phyloP scores from a whole-genome alignment of 2,329 filamentous ascomycete genomes.

The Lomentospora prolificans region DNA sequence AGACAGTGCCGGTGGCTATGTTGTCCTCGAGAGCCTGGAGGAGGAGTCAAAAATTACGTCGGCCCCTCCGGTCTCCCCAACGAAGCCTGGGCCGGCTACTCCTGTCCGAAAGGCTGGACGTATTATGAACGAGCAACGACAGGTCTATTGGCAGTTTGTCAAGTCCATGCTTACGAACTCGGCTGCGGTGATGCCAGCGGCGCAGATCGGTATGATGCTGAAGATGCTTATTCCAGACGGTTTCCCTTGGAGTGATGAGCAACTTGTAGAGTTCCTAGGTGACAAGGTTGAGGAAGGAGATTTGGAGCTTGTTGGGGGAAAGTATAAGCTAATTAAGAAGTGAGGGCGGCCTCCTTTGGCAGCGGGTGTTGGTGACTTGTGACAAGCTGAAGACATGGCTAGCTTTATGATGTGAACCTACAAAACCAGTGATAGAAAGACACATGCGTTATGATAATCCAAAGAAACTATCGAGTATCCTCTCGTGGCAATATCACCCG shows the following conservation, averaged over 20 bases:
- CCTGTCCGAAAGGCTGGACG: conserved; percentile 4
- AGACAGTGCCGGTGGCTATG: conserved; percentile 42
- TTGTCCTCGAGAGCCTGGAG: conserved; percentile 57
- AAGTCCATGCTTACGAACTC: conserved; percentile 92
- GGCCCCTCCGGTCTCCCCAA: conserved; percentile 19
- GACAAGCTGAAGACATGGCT: background rate
- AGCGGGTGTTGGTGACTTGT: background rate
- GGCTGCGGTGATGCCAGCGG: conserved; percentile 66
- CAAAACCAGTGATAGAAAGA: too few species aligned
- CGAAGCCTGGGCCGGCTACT: conserved; percentile 13
- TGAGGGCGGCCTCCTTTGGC: conserved; percentile 19
- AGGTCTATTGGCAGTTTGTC: conserved; percentile 85
- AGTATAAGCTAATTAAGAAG: conserved; percentile 57
- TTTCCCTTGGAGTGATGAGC: conserved; percentile 83
- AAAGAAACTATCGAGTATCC: too few species aligned
- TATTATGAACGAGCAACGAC: conserved; percentile 30
- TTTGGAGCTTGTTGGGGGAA: conserved; percentile 60
- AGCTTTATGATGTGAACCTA: background rate
- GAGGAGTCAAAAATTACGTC: conserved; percentile 20
- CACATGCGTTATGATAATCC: too few species aligned
- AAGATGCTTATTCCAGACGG: conserved; percentile 82
- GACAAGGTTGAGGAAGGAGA: conserved; percentile 66
- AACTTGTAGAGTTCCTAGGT: conserved; percentile 69
- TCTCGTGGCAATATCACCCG: too few species aligned
- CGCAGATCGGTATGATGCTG: conserved; percentile 86